These are phyloP conservation scores for Verticillium longisporum DNA, from an alignment of 2,329 filamentous ascomycete genomes.

Conservation along the genomic window DNA sequence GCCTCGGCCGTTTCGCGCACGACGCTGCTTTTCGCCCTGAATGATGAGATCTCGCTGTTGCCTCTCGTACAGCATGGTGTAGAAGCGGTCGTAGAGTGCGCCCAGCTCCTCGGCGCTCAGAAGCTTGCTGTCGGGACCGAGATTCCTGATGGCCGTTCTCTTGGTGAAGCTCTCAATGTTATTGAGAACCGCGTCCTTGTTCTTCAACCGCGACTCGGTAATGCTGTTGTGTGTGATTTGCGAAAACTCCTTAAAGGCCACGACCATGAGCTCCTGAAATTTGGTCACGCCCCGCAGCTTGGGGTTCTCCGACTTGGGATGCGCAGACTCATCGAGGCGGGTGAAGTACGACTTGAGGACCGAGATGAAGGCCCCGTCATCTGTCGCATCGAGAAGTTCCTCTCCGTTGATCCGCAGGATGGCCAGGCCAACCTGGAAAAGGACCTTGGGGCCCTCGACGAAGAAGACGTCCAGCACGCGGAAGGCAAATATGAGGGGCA, in stretches of 20 bases:
- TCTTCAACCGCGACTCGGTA: constrained; percentile 79
- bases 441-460: constrained; percentile 90
- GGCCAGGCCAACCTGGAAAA: constrained; percentile 95
- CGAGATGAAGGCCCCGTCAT: constrained; percentile 95
- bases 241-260: constrained; percentile 96
- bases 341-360: constrained; percentile 94
- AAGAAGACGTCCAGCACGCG: constrained; percentile 97
- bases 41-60: constrained; percentile 75
- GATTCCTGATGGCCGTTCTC: constrained; percentile 88
- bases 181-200: constrained; percentile 89
- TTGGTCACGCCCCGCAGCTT: constrained; percentile 90
- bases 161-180: constrained; percentile 98
- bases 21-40: constrained; percentile 65
- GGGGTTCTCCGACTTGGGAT: constrained; percentile 90
- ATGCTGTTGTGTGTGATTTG: constrained; percentile 92
- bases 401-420: constrained; percentile 96
- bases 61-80: constrained; percentile 82
- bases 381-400: constrained; percentile 83
- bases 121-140: constrained; percentile 92
- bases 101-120: constrained; percentile 80
- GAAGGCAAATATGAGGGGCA: constrained; percentile 97
- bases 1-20: constrained; percentile 54
- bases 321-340: constrained; percentile 87
- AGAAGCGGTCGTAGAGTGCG: constrained; percentile 90
- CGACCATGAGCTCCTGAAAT: constrained; percentile 98